A percentile compares a stretch with the other conserved stretches of the same genome.
Conservation (phyloP, 805 yeast genomes). For the Starmera amethionina region DNA sequence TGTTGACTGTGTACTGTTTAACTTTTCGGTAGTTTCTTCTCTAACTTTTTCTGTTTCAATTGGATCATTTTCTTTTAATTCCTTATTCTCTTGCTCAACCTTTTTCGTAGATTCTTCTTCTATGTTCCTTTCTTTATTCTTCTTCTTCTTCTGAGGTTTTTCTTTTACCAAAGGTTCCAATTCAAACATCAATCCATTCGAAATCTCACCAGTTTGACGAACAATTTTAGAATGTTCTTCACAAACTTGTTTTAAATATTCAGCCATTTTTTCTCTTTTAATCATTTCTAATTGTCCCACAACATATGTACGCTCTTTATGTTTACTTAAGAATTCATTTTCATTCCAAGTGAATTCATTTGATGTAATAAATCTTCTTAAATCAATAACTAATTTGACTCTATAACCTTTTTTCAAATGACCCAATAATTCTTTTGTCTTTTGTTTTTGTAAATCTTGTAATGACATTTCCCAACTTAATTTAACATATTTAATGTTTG, state of each 20-base stretch:
- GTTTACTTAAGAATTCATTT: slow-evolving; percentile 10
- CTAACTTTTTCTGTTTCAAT: slow-evolving; percentile 9
- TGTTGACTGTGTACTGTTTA: too few relatives aligned
- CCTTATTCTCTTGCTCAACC: slow-evolving; percentile 12
- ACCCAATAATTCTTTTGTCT: slow-evolving; percentile 36
- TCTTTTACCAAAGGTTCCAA: slow-evolving; percentile 12
- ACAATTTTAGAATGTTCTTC: slow-evolving; percentile 17
- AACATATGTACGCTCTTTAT: slow-evolving; percentile 8
- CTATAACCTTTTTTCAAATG: slow-evolving; percentile 34
- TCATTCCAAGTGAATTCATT: slow-evolving; percentile 16
- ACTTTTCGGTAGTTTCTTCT: too few relatives aligned
- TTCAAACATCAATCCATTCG: slow-evolving; percentile 20
- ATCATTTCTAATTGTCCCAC: slow-evolving; percentile 21
- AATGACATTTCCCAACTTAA: slow-evolving; percentile 49
- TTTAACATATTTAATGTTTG: slow-evolving; percentile 34
- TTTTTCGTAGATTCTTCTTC: too few relatives aligned
- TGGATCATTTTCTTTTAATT: slow-evolving; percentile 14
- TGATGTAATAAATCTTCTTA: slow-evolving; percentile 18
- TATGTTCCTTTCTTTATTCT: slow-evolving; percentile 7
- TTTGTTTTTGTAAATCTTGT: slow-evolving; percentile 43
- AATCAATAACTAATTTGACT: slow-evolving; percentile 32
- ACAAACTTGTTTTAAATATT: slow-evolving; percentile 18
- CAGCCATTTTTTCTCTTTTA: slow-evolving; percentile 24
- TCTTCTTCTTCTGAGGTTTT: slow-evolving; percentile 7
- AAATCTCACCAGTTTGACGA: slow-evolving; percentile 19